Base-by-base conservation (phyloP, 768 basidiomycete genomes). In the Dacryopinax spathularia region DNA sequence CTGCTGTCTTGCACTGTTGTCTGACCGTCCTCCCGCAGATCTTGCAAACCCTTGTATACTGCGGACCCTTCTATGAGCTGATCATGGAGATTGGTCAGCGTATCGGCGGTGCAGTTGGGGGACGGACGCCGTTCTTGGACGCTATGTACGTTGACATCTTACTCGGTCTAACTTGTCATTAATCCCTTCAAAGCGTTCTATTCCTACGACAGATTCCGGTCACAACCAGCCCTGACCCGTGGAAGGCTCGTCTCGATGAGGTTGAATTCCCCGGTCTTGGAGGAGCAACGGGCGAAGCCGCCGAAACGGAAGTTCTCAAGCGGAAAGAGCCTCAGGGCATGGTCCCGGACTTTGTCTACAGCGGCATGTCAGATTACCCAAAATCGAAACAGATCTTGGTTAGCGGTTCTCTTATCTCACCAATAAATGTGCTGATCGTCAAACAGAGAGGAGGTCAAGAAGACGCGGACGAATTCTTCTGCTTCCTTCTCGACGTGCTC, bases 381-480 rank as follows among this genome's bases (percentile, higher is more conserved):
- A 29, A 16, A 31, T 43, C 36, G 59, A n/a, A 64, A 1, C 33
- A 60, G n/a, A 10, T 35, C 9, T n/a, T 31, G 20, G 18, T 56
- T 63, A 39, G 61, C 33, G 64, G 65, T 64, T 25, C 63, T 39
- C 66, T 33, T 61, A 7, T 37, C 12, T 63, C 35, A 29, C 48
- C 29, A 31, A 60, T 15, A 61, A 37, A 35, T 15, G 13, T 34
- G 60, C 65, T 61, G 69, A 41, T 66, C 33, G 4, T 56, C 33
- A 33, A 33, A 4, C 67, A 91, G 83, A 84, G 89, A 35, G 93
- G 93, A 0, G 89, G 92, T 64, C 95, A 99, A 75, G 95, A 99
- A 73, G 95, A 99, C 64, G 95, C 94, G 10, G 94, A 99, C 73
- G 95, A 99, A 74, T 98, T 96, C 73, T 78, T 98, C n/a, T 95